phyloP scores from a whole-genome alignment of 768 basidiomycete species.

The Tubosaeta sp. region DNA sequence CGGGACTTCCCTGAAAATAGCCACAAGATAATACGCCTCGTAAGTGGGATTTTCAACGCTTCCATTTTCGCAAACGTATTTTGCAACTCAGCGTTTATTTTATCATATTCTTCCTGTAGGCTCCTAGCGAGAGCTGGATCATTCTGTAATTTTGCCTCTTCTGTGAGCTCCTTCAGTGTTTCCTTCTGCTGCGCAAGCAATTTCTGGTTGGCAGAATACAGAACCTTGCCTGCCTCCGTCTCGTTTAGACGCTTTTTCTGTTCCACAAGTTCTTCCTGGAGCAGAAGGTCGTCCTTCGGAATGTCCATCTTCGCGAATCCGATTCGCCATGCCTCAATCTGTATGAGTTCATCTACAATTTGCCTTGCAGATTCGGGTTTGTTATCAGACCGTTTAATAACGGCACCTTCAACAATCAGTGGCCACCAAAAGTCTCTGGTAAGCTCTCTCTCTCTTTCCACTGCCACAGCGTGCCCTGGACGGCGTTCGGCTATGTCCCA shows the following conservation, averaged over 20 bases:
- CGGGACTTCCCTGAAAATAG: slow-evolving; percentile 3
- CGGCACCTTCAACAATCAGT: slow-evolving; percentile 5
- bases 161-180: slow-evolving; percentile 11
- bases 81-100: slow-evolving; percentile 5
- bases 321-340: too few species aligned
- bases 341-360: background rate
- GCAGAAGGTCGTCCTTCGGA: background rate
- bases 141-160: slow-evolving; percentile 13
- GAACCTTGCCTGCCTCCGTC: too few species aligned
- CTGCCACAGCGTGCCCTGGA: background rate
- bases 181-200: slow-evolving; percentile 16
- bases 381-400: background rate
- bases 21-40: slow-evolving; percentile 7
- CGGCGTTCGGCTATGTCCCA: slow-evolving; percentile 23
- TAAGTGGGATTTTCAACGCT: slow-evolving; percentile 13
- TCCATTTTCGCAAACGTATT: slow-evolving; percentile 20
- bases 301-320: background rate
- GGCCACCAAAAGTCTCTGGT: slow-evolving; percentile 8
- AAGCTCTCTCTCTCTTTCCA: background rate
- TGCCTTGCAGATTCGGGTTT: background rate
- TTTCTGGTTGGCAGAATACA: too few species aligned
- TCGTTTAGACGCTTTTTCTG: slow-evolving; percentile 13
- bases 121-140: slow-evolving; percentile 7
- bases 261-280: slow-evolving; percentile 20
- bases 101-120: slow-evolving; percentile 8